Evolutionary conservation across 148 eudicot species (phyloP), one percentile per base, ranked within the genome.

Genomic region (Euryodendron excelsum): DNA sequence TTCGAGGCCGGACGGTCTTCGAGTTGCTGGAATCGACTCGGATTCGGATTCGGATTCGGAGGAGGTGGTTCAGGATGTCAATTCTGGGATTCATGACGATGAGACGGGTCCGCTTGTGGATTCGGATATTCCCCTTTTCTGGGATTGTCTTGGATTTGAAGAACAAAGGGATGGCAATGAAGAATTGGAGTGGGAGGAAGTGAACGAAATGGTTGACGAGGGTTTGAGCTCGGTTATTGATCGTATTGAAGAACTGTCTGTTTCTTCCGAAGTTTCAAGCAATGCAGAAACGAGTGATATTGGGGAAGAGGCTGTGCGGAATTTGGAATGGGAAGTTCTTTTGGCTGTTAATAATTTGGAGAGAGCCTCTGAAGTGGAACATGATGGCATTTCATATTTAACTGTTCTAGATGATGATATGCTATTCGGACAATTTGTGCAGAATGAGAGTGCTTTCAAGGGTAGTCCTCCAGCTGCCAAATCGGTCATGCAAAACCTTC

Each of bases 381-480:
- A 64, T 39, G 74, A 81, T 39, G 86, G 80, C 70, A 80, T 62
- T 21, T 53, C 59, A 1, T 52, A 82, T 47, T 23, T 70, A 27
- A 73, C 44, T 31, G 69, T 61, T 56, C 52, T 58, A 10, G 86
- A 83, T 56, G 89, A 78, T 68, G 87, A 86, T 82, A 76, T 85
- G 5, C 59, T 87, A 17, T 85, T 92, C 18, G 92, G 90, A 73
- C 92, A 85, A 53, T 84, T 90, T 23, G 90, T 86, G 85, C 92
- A 90, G 78, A 88, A 74, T 61, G 85, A 85, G 78, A 86, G 85
- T 39, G 89, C 90, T 13, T 72, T 80, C 77, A 91, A 87, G 78
- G 99, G 97, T 11, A 90, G 90, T 73, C 99, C 99, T 64, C 99
- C 99, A 0, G 90, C 99, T 76, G 86, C 97, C 17, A 86, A 81